Base-by-base conservation (phyloP, 106 monocot species). In the Dendrobium chrysotoxum region DNA sequence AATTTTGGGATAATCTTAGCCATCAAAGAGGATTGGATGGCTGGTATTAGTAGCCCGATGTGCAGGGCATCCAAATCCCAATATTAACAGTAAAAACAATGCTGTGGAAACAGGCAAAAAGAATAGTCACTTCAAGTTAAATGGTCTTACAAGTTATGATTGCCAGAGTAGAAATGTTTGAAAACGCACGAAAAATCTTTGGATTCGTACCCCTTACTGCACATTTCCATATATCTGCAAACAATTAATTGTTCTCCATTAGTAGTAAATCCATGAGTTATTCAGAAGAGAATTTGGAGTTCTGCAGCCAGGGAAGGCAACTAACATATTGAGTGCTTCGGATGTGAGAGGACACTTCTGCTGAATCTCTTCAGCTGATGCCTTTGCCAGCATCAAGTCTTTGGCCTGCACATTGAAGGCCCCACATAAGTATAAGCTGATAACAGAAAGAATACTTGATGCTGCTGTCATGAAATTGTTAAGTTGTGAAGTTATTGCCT, bases 171-270 rank as follows among this genome's bases (percentile, higher is more conserved):
- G 67, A 82, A 86, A 73, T 98, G 89, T 39, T 86, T 92, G 79
- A 92, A 98, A 71, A 89, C 97, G 77, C 89, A 92, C 0, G 97
- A 98, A 74, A 98, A 98, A 75, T 98, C 97, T 68, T 94, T 89
- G 1, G 80, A 77, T 28, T 89, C 89, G 65, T 82, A 85, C 16
- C 91, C 92, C 38, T 85, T 58, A 11, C 89, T 82, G 70, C 94
- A 92, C 44, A 92, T 46, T 82, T 86, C 86, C 61, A 0, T 44
- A 79, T 94, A 98, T 91, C 97, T 98, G 89, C 77, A 72, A 35
- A 1, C 40, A 41, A 68, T 41, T 28, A 46, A 47, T 9, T 74
- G 40, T 40, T 40, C 17, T 74, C 39, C 38, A 40, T 74, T 41
- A 41, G 40, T 16, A 7, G 4, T 46, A 16, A 35, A 75, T 42